These are phyloP conservation scores for Penicillium sp. DNA, from an alignment of 2,329 filamentous ascomycete genomes.

Conservation along the genomic window DNA sequence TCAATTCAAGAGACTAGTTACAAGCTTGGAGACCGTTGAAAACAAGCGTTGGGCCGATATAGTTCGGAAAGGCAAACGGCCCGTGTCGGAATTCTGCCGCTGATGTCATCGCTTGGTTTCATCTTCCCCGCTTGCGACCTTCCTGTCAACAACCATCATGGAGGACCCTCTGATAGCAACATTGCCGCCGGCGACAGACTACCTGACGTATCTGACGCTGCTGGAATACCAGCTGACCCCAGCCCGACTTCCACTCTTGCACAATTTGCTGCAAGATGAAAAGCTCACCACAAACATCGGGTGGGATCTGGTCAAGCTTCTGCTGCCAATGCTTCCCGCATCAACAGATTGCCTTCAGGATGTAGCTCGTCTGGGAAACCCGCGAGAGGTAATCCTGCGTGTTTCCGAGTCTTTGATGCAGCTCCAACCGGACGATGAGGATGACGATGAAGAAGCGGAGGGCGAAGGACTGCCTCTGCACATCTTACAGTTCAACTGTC, in stretches of 20 bases:
- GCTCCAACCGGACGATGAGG: slow-evolving; percentile 51
- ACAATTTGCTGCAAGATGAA: slow-evolving; percentile 61
- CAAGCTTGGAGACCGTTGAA: too few species aligned
- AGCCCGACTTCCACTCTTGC: slow-evolving; percentile 59
- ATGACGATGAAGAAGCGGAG: slow-evolving; percentile 33
- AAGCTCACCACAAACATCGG: slow-evolving; percentile 64
- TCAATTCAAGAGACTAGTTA: too few species aligned
- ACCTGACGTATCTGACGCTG: slow-evolving; percentile 66
- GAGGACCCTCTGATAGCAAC: slow-evolving; percentile 58
- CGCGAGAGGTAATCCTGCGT: slow-evolving; percentile 64
- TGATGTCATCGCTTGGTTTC: slow-evolving; percentile 15
- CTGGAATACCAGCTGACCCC: slow-evolving; percentile 64
- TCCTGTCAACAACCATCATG: slow-evolving; percentile 22
- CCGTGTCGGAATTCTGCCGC: slow-evolving; percentile 8
- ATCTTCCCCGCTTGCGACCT: slow-evolving; percentile 7
- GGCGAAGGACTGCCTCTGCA: slow-evolving; percentile 19
- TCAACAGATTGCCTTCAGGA: slow-evolving; percentile 62
- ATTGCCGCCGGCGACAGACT: slow-evolving; percentile 63
- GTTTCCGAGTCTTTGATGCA: slow-evolving; percentile 62
- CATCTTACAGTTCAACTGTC: slow-evolving; percentile 24
- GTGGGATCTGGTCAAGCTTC: slow-evolving; percentile 65
- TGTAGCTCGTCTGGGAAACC: slow-evolving; percentile 63
- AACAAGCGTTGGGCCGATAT: neutral
- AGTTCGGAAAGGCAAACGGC: slow-evolving; percentile 6
- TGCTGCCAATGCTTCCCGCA: slow-evolving; percentile 60